Base-by-base conservation (phyloP, 148 eudicot species). In the Simmondsia chinensis region DNA sequence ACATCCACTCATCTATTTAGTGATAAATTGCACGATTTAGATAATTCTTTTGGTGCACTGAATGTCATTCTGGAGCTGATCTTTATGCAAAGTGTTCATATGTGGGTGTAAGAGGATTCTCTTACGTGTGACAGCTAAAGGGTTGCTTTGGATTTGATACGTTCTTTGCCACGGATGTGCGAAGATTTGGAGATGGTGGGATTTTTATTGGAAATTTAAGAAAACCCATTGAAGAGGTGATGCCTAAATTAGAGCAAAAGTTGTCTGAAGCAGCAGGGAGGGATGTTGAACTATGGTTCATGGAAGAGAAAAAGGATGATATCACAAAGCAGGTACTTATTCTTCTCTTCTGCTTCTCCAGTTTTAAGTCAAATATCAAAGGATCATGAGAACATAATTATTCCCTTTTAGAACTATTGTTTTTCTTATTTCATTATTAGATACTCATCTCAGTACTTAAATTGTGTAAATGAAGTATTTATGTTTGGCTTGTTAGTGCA, bases 121-220 rank as follows among this genome's bases (percentile, higher is more conserved):
- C 43, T 46, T 33, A 31, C 19, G 18, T 51, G 44, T 28, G 28
- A 41, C 80, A 89, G 97, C 74, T 89, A 54, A 89, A 34, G 73
- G 60, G 64, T 44, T 89, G 95, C 57, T 89, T 89, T 43, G 97
- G 97, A 14, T 89, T 84, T 25, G 83, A 76, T 52, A 78, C 97
- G 19, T 89, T 89, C 39, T 89, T 89, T 39, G 80, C 97, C 4
- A 89, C 95, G 0, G 97, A 89, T 59, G 95, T 74, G 6, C 54
- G 97, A 46, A 79, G 97, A 69, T 85, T 89, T 66, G 97, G 97
- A 8, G 97, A 89, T 64, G 97, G 97, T 6, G 97, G 97, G 6
- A 81, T 89, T 32, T 89, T 89, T 39, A 61, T 89, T 34, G 97
- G 97, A 20, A 89, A 89, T 59, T 74, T 89, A 70, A 78, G 97